These are phyloP conservation scores for Pleoardoris graminearum DNA, from an alignment of 2,329 filamentous ascomycete species.

Conservation along the genomic window DNA sequence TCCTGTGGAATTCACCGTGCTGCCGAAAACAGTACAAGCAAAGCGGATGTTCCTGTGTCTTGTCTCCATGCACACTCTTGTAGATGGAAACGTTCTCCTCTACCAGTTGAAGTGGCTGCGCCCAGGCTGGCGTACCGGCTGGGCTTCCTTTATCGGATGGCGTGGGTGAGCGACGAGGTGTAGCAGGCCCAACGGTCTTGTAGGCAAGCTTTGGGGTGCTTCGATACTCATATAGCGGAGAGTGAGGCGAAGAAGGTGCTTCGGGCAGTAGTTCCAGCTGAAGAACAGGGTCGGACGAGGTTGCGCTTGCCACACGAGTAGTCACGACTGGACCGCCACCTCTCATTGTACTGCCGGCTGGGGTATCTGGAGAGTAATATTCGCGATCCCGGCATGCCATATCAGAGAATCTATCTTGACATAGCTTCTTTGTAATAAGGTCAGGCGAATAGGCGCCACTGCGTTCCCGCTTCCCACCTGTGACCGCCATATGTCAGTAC, in stretches of 20 bases:
- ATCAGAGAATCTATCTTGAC: conserved; percentile 10
- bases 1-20: conserved; percentile 28
- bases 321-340: conserved; percentile 1
- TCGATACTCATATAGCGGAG: not conserved
- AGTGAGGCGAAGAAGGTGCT: not conserved
- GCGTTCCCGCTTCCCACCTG: conserved; percentile 19
- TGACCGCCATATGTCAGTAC: not conserved
- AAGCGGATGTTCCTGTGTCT: conserved; percentile 23
- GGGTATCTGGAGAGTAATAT: not conserved
- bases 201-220: conserved; percentile 3
- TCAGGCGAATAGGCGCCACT: conserved; percentile 6
- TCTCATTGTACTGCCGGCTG: conserved; percentile 8
- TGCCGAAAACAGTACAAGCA: conserved; percentile 35
- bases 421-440: conserved; percentile 16
- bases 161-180: conserved; percentile 9
- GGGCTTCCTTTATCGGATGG: conserved; percentile 4
- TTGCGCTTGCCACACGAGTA: not conserved
- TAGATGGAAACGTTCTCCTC: conserved; percentile 33
- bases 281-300: not conserved
- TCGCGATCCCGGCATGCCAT: not conserved
- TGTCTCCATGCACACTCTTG: conserved; percentile 29
- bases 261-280: not conserved
- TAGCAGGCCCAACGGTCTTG: not conserved
- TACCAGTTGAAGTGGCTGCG: conserved; percentile 32
- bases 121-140: conserved; percentile 26